Base-by-base conservation (phyloP, 2,329 filamentous ascomycete genomes). In the Lasiodiplodia sp. region DNA sequence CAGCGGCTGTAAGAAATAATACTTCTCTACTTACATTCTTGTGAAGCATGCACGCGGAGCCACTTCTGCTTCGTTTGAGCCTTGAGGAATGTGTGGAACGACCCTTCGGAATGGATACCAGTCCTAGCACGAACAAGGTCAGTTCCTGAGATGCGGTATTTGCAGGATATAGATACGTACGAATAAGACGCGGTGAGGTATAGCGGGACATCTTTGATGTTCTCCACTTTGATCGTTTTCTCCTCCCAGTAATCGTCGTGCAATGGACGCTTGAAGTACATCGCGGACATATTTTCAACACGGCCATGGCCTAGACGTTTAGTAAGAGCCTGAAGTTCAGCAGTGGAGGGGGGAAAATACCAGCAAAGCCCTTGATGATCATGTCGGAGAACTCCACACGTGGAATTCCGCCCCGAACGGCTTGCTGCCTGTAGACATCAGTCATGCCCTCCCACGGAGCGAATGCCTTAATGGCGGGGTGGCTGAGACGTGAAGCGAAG, bases 161-260 rank as follows among this genome's bases (percentile, higher is more conserved):
- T 14, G 2, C 5, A 14, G 2, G 2, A 10, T 12, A 2, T 23
- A 2, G 12, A 18, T 25, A 28, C 65, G 37, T 23, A 67, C 65
- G 72, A 72, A 57, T 71, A 72, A 1, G 68, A 69, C 0, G 70
- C 71, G 3, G 71, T 69, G 4, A 72, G 65, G 40, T 71, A 73
- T 7, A 69, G 67, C 11, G 71, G 72, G 3, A 73, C 69, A 8
- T 69, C 69, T 55, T 51, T 67, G 25, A 72, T 72, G 8, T 69
- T 71, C 21, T 68, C 69, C 2, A 72, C 69, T 49, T 57, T 63
- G 44, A 44, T 40, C 6, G 65, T 60, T 10, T 72, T 73, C 7
- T 71, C 69, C 12, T 70, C 68, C 72, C 69, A 72, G 58, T 49
- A 69, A 1, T 16, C 44, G 18, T 68, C 66, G 21, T 60, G 47